Evolutionary conservation across 768 basidiomycete genomes (phyloP).

Genomic region (Asterophora parasitica): DNA sequence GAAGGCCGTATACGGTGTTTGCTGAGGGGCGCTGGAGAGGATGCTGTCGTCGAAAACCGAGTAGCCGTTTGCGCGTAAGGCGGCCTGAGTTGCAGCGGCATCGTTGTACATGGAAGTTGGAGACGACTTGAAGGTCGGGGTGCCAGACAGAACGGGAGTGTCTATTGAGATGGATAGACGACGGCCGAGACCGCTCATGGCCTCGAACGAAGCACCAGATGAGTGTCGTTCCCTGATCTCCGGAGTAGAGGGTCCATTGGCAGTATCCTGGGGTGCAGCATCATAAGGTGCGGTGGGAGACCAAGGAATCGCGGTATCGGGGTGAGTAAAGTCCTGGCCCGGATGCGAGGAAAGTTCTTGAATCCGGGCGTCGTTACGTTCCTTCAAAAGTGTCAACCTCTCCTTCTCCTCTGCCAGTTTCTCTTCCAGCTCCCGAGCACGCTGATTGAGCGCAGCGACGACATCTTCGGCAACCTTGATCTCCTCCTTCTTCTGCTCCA

Average conservation of each 20-base stretch:
- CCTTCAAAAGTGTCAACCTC: slow-evolving; percentile 51
- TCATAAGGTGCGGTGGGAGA: background rate
- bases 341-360: slow-evolving; percentile 32
- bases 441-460: slow-evolving; percentile 53
- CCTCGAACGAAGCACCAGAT: slow-evolving; percentile 7
- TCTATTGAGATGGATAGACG: slow-evolving; percentile 15
- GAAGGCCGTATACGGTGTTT: slow-evolving; percentile 30
- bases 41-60: slow-evolving; percentile 37
- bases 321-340: slow-evolving; percentile 22
- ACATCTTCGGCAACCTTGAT: slow-evolving; percentile 64
- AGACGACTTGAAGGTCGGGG: slow-evolving; percentile 19
- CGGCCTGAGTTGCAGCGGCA: slow-evolving; percentile 10
- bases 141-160: slow-evolving; percentile 21
- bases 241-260: slow-evolving; percentile 15
- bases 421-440: slow-evolving; percentile 72
- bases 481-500: slow-evolving; percentile 57
- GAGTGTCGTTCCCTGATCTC: slow-evolving; percentile 12
- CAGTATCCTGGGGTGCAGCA: slow-evolving; percentile 1
- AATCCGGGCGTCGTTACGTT: slow-evolving; percentile 48
- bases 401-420: slow-evolving; percentile 60
- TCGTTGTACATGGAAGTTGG: slow-evolving; percentile 5
- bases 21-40: slow-evolving; percentile 24
- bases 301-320: slow-evolving; percentile 17
- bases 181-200: slow-evolving; percentile 5
- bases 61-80: slow-evolving; percentile 34